These are phyloP conservation scores for Brachypodium distachyon DNA, from an alignment of 202 grass and related monocot genomes.

Conservation along the genomic window DNA sequence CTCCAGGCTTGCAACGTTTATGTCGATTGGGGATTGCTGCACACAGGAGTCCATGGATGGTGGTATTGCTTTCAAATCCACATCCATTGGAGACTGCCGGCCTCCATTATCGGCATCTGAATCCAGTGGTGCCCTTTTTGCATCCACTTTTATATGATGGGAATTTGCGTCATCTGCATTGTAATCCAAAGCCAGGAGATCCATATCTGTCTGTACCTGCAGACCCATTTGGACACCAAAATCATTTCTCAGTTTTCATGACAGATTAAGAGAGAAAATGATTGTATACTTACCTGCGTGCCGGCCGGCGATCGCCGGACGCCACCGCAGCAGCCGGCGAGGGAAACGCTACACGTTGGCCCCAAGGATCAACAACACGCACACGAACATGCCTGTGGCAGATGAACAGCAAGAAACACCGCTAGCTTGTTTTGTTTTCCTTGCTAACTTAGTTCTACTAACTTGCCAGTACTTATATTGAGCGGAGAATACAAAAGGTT, in stretches of 20 bases:
- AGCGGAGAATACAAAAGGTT: too few species aligned
- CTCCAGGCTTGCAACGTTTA: slow-evolving; percentile 36
- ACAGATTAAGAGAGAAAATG: neutral
- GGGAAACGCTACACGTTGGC: neutral
- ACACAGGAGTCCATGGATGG: neutral
- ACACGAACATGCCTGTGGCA: too few species aligned
- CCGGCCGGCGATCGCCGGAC: neutral
- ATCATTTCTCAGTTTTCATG: neutral
- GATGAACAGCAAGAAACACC: too few species aligned
- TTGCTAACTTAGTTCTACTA: too few species aligned
- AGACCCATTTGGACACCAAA: neutral
- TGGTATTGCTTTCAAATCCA: slow-evolving; percentile 4
- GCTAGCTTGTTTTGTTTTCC: too few species aligned
- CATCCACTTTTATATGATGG: neutral
- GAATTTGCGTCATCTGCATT: neutral
- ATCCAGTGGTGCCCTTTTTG: slow-evolving; percentile 14
- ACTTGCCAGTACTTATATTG: too few species aligned
- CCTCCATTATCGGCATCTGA: neutral
- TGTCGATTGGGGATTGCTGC: neutral
- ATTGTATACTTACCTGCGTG: neutral
- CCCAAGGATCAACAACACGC: too few species aligned
- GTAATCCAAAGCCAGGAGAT: slow-evolving; percentile 22
- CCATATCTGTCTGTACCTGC: slow-evolving; percentile 17
- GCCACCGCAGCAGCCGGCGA: neutral
- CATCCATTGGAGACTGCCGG: slow-evolving; percentile 27